Evolutionary conservation across 208 protist genomes (phyloP).

Genomic region (Acanthamoeba lugdunensis): DNA sequence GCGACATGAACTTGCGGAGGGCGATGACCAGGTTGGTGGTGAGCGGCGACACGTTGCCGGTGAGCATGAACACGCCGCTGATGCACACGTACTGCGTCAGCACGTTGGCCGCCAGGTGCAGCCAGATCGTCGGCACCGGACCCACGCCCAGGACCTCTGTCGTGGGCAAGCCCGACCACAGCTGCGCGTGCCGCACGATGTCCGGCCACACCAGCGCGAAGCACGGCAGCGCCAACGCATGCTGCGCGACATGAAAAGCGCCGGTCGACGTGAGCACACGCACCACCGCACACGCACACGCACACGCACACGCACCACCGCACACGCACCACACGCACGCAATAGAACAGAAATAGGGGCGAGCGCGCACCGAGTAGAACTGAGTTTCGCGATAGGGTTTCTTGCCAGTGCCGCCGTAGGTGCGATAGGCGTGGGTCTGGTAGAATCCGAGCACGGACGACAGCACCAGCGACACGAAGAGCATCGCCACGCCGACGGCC

Average conservation of each 20-base stretch:
- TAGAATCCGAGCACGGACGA: conserved; percentile 49
- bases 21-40: conserved; percentile 54
- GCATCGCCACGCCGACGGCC: conserved; percentile 46
- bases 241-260: not conserved
- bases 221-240: conserved; percentile 44
- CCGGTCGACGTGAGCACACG: no score
- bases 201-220: conserved; percentile 28
- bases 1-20: conserved; percentile 52
- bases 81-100: conserved; percentile 74
- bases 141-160: conserved; percentile 15
- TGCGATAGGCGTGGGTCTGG: conserved; percentile 39
- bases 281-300: no score
- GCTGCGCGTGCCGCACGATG: conserved; percentile 7
- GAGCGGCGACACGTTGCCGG: conserved; percentile 33
- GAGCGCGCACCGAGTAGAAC: conserved; percentile 38
- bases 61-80: conserved; percentile 70
- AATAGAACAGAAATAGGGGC: conserved; percentile 6
- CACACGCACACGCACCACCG: no score
- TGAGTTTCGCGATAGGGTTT: conserved; percentile 54
- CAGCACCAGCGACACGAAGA: conserved; percentile 66
- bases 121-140: conserved; percentile 41
- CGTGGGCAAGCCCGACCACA: conserved; percentile 13
- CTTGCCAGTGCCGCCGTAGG: not conserved
- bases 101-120: conserved; percentile 42
- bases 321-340: no score